Percentiles rank a stretch among this genome's conserved stretches.
Conservation (phyloP, 2,329 filamentous ascomycete species). For the Aureobasidium sp. region DNA sequence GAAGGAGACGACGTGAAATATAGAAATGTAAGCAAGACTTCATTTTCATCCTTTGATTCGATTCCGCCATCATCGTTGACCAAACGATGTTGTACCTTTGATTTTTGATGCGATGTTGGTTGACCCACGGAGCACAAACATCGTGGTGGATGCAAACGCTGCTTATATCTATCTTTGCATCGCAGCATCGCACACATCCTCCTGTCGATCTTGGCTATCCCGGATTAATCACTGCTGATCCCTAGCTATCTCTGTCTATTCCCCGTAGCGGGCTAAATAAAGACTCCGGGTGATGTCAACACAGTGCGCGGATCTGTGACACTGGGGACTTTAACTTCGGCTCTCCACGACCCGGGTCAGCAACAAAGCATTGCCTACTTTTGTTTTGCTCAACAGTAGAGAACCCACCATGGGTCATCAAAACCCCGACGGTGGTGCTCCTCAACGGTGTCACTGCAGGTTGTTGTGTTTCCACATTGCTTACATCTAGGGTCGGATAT, state of each 20-base stretch:
- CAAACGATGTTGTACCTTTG: not conserved
- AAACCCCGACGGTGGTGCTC: not conserved
- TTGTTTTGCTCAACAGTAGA: not conserved
- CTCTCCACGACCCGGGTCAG: conserved; percentile 7
- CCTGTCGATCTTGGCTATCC: not conserved
- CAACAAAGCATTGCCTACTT: not conserved
- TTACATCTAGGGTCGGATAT: not conserved
- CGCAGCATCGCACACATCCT: not conserved
- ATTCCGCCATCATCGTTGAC: not conserved
- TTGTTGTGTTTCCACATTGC: not conserved
- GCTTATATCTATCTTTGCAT: not conserved
- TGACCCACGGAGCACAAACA: not conserved
- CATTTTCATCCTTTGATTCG: not conserved
- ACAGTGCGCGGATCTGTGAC: not conserved
- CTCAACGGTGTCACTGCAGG: conserved; percentile 1
- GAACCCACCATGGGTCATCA: not conserved
- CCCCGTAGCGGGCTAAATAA: not conserved
- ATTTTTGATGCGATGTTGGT: not conserved
- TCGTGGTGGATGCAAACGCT: not conserved
- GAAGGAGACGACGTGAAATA: not conserved
- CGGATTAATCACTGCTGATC: not conserved
- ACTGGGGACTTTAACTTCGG: not conserved
- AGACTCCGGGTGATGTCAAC: not conserved
- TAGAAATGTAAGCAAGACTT: conserved; percentile 8
- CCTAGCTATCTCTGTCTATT: not conserved